phyloP scores from a whole-genome alignment of 805 yeast species.

The Kodamaea hsintzibuensis region DNA sequence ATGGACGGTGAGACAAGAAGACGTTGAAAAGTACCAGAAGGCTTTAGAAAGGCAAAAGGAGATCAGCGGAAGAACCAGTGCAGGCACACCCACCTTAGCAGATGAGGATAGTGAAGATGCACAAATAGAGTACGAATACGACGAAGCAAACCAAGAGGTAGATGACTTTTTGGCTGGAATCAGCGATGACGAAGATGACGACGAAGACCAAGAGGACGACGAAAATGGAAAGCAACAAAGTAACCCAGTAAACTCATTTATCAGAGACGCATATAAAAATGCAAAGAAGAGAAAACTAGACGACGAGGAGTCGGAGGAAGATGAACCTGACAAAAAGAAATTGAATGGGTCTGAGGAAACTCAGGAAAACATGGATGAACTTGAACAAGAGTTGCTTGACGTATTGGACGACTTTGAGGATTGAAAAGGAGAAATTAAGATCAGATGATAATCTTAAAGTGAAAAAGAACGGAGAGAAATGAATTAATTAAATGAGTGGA shows the following conservation, averaged over 20 bases:
- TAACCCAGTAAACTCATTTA: constrained; percentile 10
- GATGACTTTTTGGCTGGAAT: constrained; percentile 50
- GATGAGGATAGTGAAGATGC: constrained; percentile 12
- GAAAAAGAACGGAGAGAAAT: no score
- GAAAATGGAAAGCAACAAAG: constrained; percentile 17
- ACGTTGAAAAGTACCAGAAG: constrained; percentile 42
- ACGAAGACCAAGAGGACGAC: constrained; percentile 17
- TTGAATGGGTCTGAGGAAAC: neutral
- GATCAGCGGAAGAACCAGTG: constrained; percentile 1
- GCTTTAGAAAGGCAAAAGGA: constrained; percentile 25
- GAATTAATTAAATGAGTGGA: no score
- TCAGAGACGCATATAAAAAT: constrained; percentile 13
- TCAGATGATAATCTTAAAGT: no score
- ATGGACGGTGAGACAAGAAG: constrained; percentile 46
- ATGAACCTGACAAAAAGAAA: neutral
- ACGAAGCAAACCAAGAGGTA: constrained; percentile 45
- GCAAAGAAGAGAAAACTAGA: constrained; percentile 9
- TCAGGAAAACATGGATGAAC: constrained; percentile 42
- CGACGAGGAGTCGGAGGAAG: constrained; percentile 12
- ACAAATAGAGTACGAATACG: constrained; percentile 31
- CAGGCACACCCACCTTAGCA: constrained; percentile 12
- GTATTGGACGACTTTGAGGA: constrained; percentile 53
- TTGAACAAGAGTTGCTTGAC: constrained; percentile 51
- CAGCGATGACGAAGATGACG: constrained; percentile 38
- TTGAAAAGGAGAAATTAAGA: constrained; percentile 1